Percentiles rank a stretch among this genome's conserved stretches.
Conservation (phyloP, 2,329 filamentous ascomycete genomes). For the Xylariales sp. region DNA sequence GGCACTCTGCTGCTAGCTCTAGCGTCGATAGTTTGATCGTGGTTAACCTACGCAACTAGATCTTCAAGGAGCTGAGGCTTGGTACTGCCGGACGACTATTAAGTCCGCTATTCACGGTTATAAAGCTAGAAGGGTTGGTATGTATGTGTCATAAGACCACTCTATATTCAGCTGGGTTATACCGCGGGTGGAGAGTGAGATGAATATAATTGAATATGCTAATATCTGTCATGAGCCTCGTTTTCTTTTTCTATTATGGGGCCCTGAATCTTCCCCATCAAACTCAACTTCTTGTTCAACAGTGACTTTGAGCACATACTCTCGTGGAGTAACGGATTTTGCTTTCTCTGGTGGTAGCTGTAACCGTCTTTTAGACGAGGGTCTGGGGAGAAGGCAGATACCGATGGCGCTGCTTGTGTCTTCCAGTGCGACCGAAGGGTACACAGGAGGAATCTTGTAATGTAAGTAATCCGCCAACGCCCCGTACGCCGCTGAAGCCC, state of each 20-base stretch:
- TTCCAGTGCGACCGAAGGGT: constrained; percentile 4
- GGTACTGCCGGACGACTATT: no score
- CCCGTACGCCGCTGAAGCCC: constrained; percentile 6
- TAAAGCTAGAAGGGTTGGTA: no score
- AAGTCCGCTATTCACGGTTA: no score
- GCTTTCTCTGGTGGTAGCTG: not conserved
- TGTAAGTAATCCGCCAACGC: constrained; percentile 14
- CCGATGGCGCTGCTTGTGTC: not conserved
- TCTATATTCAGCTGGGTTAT: no score
- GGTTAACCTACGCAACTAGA: no score
- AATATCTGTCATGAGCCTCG: not conserved
- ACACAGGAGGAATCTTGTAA: constrained; percentile 9
- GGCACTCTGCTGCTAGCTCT: no score
- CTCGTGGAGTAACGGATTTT: not conserved
- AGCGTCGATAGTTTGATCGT: no score
- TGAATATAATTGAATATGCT: no score
- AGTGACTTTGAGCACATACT: constrained; percentile 17
- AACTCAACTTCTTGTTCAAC: not conserved
- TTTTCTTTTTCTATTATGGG: not conserved
- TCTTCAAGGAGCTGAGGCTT: no score
- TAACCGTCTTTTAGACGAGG: not conserved
- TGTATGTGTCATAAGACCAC: no score
- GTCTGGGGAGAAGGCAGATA: constrained; percentile 14
- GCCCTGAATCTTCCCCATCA: no score
- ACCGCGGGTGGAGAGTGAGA: no score